phyloP scores from a whole-genome alignment of 805 yeast species.

The Candida sakaeoensis region DNA sequence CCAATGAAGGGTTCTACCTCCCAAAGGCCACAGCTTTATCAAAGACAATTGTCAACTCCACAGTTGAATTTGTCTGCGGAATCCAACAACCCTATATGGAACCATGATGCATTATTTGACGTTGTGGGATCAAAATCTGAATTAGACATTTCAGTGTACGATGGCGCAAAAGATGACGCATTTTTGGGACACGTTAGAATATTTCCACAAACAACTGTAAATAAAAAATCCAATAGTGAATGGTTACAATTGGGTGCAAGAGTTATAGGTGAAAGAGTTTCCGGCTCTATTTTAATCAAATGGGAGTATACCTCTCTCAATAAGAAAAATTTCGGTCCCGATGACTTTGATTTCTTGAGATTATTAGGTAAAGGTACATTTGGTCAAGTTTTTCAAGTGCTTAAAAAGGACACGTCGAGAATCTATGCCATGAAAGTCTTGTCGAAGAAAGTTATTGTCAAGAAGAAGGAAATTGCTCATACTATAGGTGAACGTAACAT shows the following conservation, averaged over 20 bases:
- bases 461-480: conserved; percentile 96
- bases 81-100: conserved; percentile 73
- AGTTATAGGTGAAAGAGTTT: conserved; percentile 66
- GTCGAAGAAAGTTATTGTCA: conserved; percentile 90
- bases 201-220: conserved; percentile 48
- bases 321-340: conserved; percentile 84
- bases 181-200: conserved; percentile 83
- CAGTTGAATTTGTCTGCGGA: conserved; percentile 26
- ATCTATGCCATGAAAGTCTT: conserved; percentile 97
- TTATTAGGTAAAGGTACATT: conserved; percentile 94
- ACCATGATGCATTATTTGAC: conserved; percentile 89
- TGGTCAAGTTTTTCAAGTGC: conserved; percentile 96
- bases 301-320: conserved; percentile 66
- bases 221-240: conserved; percentile 42
- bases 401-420: conserved; percentile 82
- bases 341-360: conserved; percentile 88
- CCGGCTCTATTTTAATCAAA: conserved; percentile 71
- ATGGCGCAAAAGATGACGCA: conserved; percentile 73
- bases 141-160: conserved; percentile 88
- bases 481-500: conserved; percentile 97
- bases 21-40: conserved; percentile 33
- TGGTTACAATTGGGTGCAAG: conserved; percentile 79
- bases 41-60: conserved; percentile 35
- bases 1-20: conserved; percentile 13
- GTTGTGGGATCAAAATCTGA: conserved; percentile 82